Percentiles rank a stretch among this genome's conserved stretches.
phyloP scores from a whole-genome alignment of 1,284 basidiomycete genomes.

The Kalmanozyma brasiliensis region DNA sequence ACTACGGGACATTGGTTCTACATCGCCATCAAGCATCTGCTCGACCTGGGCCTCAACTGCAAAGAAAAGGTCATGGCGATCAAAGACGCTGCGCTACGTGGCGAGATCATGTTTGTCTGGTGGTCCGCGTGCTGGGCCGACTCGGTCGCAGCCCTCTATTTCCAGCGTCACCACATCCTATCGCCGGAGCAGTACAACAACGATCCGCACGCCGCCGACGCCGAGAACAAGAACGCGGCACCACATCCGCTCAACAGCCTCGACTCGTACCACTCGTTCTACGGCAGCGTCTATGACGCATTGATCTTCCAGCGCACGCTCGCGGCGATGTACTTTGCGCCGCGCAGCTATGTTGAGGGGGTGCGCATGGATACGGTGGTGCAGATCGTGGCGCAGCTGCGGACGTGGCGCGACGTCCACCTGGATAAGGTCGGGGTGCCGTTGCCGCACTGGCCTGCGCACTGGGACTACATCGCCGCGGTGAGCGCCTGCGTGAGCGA shows the following conservation, averaged over 20 bases:
- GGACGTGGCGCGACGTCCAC: slow-evolving; percentile 80
- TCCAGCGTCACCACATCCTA: slow-evolving; percentile 75
- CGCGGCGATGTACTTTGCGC: slow-evolving; percentile 81
- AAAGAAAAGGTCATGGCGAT: slow-evolving; percentile 50
- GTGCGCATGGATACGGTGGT: slow-evolving; percentile 76
- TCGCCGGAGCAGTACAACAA: slow-evolving; percentile 66
- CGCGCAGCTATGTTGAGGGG: slow-evolving; percentile 78
- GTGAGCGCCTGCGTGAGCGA: slow-evolving; percentile 82
- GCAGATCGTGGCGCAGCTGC: slow-evolving; percentile 74
- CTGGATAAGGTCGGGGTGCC: slow-evolving; percentile 84
- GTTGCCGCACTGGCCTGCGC: slow-evolving; percentile 74
- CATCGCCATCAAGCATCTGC: slow-evolving; percentile 51
- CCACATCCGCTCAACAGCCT: slow-evolving; percentile 29
- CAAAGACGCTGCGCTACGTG: slow-evolving; percentile 35
- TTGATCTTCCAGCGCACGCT: slow-evolving; percentile 78
- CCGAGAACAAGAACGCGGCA: slow-evolving; percentile 35
- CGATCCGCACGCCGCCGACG: slow-evolving; percentile 33
- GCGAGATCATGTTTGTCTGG: slow-evolving; percentile 76
- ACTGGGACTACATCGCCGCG: slow-evolving; percentile 89
- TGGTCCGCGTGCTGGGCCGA: slow-evolving; percentile 76
- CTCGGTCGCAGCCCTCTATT: slow-evolving; percentile 74
- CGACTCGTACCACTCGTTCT: slow-evolving; percentile 42
- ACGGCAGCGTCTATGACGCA: slow-evolving; percentile 28
- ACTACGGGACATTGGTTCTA: slow-evolving; percentile 52
- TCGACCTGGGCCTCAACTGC: slow-evolving; percentile 54